These are phyloP conservation scores for Kluyveromyces marxianus DNA, from an alignment of 1,139 yeast genomes.

Conservation along the genomic window DNA sequence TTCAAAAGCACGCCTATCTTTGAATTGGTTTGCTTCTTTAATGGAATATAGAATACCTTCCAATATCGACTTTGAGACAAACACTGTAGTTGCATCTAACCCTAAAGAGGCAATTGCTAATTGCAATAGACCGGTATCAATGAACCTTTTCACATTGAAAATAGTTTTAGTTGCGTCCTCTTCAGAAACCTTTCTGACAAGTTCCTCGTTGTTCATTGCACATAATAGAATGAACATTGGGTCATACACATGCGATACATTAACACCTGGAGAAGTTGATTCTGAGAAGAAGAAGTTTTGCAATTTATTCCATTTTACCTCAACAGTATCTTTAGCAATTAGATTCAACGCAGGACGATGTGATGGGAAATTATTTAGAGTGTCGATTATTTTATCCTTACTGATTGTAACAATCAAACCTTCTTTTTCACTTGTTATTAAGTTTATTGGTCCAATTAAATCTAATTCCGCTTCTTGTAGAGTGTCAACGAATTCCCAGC, in stretches of 20 bases:
- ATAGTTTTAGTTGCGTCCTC: slow-evolving; percentile 27
- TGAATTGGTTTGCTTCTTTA: slow-evolving; percentile 36
- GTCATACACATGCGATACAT: slow-evolving; percentile 40
- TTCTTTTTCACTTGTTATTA: slow-evolving; percentile 42
- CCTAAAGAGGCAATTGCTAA: slow-evolving; percentile 45
- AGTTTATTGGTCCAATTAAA: slow-evolving; percentile 36
- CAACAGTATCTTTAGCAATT: slow-evolving; percentile 4
- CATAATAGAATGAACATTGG: slow-evolving; percentile 52
- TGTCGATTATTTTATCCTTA: slow-evolving; percentile 43
- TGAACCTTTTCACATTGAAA: slow-evolving; percentile 51
- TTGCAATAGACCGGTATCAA: slow-evolving; percentile 54
- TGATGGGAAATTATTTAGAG: slow-evolving; percentile 36
- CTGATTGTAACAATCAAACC: slow-evolving; percentile 51
- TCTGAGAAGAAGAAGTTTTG: slow-evolving; percentile 26
- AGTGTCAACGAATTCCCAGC: slow-evolving; percentile 58
- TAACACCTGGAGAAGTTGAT: slow-evolving; percentile 9
- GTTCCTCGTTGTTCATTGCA: slow-evolving; percentile 54
- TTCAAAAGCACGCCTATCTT: slow-evolving; percentile 51
- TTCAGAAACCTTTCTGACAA: slow-evolving; percentile 35
- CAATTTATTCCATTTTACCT: slow-evolving; percentile 23
- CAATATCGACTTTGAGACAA: slow-evolving; percentile 40
- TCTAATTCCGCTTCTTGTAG: slow-evolving; percentile 37
- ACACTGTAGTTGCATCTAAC: slow-evolving; percentile 43
- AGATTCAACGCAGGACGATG: slow-evolving; percentile 28
- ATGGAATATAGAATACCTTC: slow-evolving; percentile 37